These are phyloP conservation scores for Talaromyces albobiverticillius DNA, from an alignment of 2,329 filamentous ascomycete genomes.

Conservation along the genomic window DNA sequence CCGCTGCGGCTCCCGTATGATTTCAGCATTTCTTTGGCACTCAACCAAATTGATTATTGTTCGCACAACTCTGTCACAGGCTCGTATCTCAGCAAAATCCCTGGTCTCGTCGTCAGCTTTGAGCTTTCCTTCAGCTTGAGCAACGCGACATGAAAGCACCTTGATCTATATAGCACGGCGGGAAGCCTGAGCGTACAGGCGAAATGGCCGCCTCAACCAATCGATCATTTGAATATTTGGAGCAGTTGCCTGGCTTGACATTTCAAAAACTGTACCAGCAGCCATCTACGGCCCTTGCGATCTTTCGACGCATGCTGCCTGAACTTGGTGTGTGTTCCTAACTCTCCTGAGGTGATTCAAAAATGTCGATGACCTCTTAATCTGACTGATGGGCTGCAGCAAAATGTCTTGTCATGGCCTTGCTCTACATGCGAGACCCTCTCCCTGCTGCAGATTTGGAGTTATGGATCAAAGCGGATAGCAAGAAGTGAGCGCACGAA, in stretches of 20 bases:
- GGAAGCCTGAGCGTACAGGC: conserved; percentile 21
- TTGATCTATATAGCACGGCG: conserved; percentile 22
- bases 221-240: conserved; percentile 81
- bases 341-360: neutral
- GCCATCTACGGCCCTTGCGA: conserved; percentile 89
- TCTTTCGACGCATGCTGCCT: conserved; percentile 95
- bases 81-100: neutral
- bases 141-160: conserved; percentile 25
- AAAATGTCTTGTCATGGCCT: conserved; percentile 92
- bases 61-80: neutral
- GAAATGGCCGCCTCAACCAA: conserved; percentile 57
- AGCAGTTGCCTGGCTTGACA: conserved; percentile 83
- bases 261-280: conserved; percentile 93
- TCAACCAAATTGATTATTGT: neutral
- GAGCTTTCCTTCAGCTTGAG: conserved; percentile 6
- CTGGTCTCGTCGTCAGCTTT: neutral
- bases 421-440: conserved; percentile 84
- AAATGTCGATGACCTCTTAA: neutral
- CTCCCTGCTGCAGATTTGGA: conserved; percentile 79
- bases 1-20: conserved; percentile 6
- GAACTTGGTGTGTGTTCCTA: conserved; percentile 70
- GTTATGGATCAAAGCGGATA: conserved; percentile 73
- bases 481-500: conserved; percentile 47
- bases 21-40: neutral
- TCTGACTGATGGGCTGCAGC: conserved; percentile 49